Base-by-base conservation (phyloP, 805 yeast species). In the Schwanniomyces polymorphus region DNA sequence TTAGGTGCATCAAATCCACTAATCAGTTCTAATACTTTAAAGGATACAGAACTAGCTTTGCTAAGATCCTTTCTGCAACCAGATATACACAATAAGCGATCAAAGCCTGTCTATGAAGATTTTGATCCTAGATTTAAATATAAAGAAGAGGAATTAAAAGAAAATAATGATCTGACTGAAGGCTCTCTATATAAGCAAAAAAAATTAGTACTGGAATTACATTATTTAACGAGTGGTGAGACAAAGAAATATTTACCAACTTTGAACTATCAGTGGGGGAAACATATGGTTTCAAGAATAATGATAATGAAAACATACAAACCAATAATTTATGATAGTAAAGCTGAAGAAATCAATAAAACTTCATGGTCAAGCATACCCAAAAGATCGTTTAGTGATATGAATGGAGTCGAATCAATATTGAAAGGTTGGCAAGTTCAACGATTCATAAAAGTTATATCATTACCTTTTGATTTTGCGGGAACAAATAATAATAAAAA, bases 231-330 rank as follows among this genome's bases (percentile, higher is more conserved):
- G 3, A 21, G 53, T 33, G 26, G 31, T n/a, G 31, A 31, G 35
- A 53, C 64, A 14, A 61, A 56, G 27, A 52, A 43, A 27, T 54
- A 55, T 14, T 61, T 68, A 1, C 72, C 74, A 0, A 58, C 70
- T 16, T 53, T 69, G 27, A 74, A 73, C 0, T 65, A 65, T 42
- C 57, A 58, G 2, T 69, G 74, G 74, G 49, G 62, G 2, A 60
- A 60, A 28, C 50, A 59, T 11, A 58, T 68, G 10, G 47, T 48
- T 10, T 57, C 58, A 12, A 49, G 68, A 31, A 52, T 69, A 5
- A 44, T 67, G 45, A 48, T 68, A 3, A 55, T 54, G 59, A 69
- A 69, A 45, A 42, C 58, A 6, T 69, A 68, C 45, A 52, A 51
- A 31, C 72, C 72, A 4, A 27, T 44, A 6, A 11, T 63, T 8